Conservation (phyloP, 106 monocot species). For the Acorus gramineus region DNA sequence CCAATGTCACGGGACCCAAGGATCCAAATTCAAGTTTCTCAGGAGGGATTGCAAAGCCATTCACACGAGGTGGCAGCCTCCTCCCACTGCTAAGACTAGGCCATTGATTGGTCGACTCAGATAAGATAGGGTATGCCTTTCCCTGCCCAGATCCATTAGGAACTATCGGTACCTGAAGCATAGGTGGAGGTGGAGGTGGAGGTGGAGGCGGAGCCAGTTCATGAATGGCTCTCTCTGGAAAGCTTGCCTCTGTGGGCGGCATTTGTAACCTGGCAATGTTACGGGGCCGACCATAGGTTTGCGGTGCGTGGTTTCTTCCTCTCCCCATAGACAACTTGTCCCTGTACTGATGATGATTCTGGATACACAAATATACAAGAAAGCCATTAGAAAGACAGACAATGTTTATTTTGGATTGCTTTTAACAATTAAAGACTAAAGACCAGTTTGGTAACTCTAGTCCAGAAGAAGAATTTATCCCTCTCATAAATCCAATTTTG, state of each 20-base stretch:
- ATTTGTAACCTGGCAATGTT: conserved; percentile 13
- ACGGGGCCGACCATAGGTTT: conserved; percentile 4
- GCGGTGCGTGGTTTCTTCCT: conserved; percentile 17
- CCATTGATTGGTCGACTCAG: background rate
- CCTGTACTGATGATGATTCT: conserved; percentile 11
- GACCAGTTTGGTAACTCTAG: too few relatives aligned
- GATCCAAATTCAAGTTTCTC: conserved; percentile 47
- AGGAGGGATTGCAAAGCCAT: background rate
- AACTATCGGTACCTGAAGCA: background rate
- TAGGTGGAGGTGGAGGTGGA: background rate
- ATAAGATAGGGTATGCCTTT: background rate
- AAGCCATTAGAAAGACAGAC: too few relatives aligned
- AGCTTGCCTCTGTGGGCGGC: conserved; percentile 7
- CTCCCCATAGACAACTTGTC: conserved; percentile 29
- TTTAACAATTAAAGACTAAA: too few relatives aligned
- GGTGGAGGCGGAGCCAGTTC: conserved; percentile 12
- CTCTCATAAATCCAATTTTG: too few relatives aligned
- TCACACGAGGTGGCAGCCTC: too few relatives aligned
- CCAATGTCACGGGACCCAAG: conserved; percentile 20
- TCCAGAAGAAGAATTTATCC: too few relatives aligned
- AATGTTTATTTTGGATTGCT: too few relatives aligned
- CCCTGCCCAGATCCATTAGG: conserved; percentile 20
- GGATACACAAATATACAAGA: conserved; percentile 14
- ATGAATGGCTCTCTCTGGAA: conserved; percentile 11
- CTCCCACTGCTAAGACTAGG: background rate